Evolutionary conservation across 73 alveolate genomes (phyloP).

Genomic region (Paramecium caudatum): DNA sequence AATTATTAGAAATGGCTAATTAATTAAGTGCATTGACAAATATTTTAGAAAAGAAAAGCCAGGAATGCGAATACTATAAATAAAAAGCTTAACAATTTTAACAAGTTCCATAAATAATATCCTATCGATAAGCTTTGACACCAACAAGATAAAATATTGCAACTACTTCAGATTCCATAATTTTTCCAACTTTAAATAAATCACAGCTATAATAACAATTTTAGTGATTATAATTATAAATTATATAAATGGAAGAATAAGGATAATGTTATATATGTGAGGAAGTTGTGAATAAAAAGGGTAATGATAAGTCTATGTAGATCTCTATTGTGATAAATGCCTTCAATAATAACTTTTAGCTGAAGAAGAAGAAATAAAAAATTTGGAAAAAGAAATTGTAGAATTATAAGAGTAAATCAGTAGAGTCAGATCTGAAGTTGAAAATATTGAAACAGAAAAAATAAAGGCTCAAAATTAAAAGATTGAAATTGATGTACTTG

Average conservation of each 20-base stretch:
- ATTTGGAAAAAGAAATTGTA: slow-evolving; percentile 24
- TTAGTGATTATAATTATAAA: neutral
- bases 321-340: slow-evolving; percentile 27
- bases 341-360: neutral
- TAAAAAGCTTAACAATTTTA: neutral
- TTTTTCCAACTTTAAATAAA: slow-evolving; percentile 37
- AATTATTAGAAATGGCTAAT: neutral
- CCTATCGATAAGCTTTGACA: slow-evolving; percentile 28
- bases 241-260: neutral
- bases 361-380: slow-evolving; percentile 23
- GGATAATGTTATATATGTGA: neutral
- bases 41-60: neutral
- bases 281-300: too few species aligned
- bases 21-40: neutral
- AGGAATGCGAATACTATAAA: slow-evolving; percentile 44
- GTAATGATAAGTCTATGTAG: slow-evolving; percentile 17
- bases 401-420: slow-evolving; percentile 2
- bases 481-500: neutral
- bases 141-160: slow-evolving; percentile 8
- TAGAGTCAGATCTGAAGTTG: neutral
- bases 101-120: neutral
- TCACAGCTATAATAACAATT: neutral
- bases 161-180: neutral
- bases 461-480: neutral
- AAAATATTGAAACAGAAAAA: neutral